Evolutionary conservation across 331 rosid species (phyloP).

Genomic region (Rhamnella rubrinervis): DNA sequence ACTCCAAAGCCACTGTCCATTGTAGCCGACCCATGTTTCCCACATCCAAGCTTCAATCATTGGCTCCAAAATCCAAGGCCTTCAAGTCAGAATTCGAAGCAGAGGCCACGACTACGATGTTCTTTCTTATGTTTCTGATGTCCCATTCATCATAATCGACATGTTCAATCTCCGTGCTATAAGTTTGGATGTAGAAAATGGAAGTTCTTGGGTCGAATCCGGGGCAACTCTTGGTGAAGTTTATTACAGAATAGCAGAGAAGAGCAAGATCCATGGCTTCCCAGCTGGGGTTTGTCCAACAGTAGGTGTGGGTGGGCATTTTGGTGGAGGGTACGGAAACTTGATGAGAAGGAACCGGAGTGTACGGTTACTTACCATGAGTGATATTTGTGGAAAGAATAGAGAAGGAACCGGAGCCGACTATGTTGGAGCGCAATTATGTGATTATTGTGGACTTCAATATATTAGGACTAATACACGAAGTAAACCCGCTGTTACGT

Average conservation of each 20-base stretch:
- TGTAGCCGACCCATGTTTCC: conserved; percentile 43
- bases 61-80: conserved; percentile 28
- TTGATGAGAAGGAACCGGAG: conserved; percentile 64
- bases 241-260: conserved; percentile 34
- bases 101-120: conserved; percentile 63
- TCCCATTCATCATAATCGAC: conserved; percentile 33
- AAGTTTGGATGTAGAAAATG: conserved; percentile 25
- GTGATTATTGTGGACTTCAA: too few species aligned
- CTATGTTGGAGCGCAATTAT: too few species aligned
- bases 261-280: conserved; percentile 41
- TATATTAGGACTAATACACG: too few species aligned
- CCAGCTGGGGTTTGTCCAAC: conserved; percentile 62
- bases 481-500: too few species aligned
- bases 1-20: conserved; percentile 53
- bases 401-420: too few species aligned
- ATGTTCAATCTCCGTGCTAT: conserved; percentile 35
- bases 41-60: conserved; percentile 51
- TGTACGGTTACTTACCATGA: too few species aligned
- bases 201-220: conserved; percentile 40
- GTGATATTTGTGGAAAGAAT: too few species aligned
- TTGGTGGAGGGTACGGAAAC: conserved; percentile 60
- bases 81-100: conserved; percentile 40
- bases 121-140: conserved; percentile 40
- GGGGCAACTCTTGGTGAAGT: conserved; percentile 54
- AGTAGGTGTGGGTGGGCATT: conserved; percentile 57